A percentile compares a stretch with the other conserved stretches of the same genome.
Conservation (phyloP, 1,284 basidiomycete genomes). For the Cutaneotrichosporon sp. region DNA sequence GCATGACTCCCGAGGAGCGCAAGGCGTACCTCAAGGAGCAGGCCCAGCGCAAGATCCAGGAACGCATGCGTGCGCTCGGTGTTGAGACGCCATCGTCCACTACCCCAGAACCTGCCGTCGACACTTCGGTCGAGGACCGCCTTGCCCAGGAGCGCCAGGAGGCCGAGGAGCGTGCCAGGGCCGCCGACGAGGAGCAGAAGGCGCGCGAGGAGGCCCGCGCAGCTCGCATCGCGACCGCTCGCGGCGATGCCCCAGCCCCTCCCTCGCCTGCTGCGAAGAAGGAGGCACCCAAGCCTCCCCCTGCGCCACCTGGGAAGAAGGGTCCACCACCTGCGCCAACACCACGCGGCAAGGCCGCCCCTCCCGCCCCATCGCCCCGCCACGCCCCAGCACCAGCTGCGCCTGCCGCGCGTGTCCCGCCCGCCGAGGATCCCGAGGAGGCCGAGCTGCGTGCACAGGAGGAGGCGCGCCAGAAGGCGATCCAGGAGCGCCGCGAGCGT, state of each 20-base stretch:
- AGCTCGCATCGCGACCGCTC: slow-evolving; percentile 69
- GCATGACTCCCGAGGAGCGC: slow-evolving; percentile 83
- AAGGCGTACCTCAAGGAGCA: slow-evolving; percentile 77
- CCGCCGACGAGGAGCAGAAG: slow-evolving; percentile 74
- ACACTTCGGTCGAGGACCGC: slow-evolving; percentile 76
- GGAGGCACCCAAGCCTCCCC: slow-evolving; percentile 41
- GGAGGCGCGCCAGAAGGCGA: slow-evolving; percentile 65
- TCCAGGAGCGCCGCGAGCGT: slow-evolving; percentile 65
- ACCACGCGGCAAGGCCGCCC: slow-evolving; percentile 28
- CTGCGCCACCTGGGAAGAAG: slow-evolving; percentile 29
- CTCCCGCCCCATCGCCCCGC: slow-evolving; percentile 18
- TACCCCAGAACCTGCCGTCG: slow-evolving; percentile 56
- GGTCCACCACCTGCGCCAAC: slow-evolving; percentile 44
- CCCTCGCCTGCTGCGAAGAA: slow-evolving; percentile 57
- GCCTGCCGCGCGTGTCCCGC: slow-evolving; percentile 46
- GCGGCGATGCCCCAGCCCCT: slow-evolving; percentile 28
- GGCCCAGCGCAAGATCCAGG: slow-evolving; percentile 80
- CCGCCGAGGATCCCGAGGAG: slow-evolving; percentile 64
- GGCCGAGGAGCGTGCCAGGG: slow-evolving; percentile 74
- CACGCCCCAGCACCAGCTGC: slow-evolving; percentile 36
- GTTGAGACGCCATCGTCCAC: slow-evolving; percentile 61
- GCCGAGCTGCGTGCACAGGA: slow-evolving; percentile 64
- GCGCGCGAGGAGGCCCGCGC: slow-evolving; percentile 69
- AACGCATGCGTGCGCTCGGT: slow-evolving; percentile 84
- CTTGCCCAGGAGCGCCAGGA: slow-evolving; percentile 80